These are phyloP conservation scores for Eucalyptus erythrocorys DNA, from an alignment of 345 rosid species.

Conservation along the genomic window DNA sequence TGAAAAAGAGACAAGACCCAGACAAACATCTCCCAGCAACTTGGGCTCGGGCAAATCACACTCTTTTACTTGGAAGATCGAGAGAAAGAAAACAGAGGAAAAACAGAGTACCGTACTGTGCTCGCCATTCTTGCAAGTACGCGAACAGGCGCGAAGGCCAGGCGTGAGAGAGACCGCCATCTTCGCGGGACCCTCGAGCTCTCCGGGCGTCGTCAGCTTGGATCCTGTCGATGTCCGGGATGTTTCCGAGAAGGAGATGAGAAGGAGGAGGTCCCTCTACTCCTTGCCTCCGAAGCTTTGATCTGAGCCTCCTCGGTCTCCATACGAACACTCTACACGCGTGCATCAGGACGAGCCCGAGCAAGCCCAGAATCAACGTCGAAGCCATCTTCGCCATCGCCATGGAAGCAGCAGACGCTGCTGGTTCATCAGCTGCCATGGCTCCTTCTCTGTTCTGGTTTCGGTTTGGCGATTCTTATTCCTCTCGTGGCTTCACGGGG, in stretches of 20 bases:
- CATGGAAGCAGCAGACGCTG: background rate
- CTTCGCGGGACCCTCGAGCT: background rate
- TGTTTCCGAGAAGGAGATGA: slow-evolving; percentile 25
- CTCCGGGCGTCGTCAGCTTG: background rate
- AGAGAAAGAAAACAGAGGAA: background rate
- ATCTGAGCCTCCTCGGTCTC: slow-evolving; percentile 12
- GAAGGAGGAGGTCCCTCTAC: slow-evolving; percentile 31
- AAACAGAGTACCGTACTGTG: slow-evolving; percentile 17
- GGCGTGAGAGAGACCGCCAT: slow-evolving; percentile 3
- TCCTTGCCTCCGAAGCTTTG: slow-evolving; percentile 26
- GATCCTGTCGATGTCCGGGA: slow-evolving; percentile 17
- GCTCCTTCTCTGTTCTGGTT: background rate
- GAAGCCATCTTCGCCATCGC: background rate
- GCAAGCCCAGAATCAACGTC: slow-evolving; percentile 3
- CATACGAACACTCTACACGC: background rate
- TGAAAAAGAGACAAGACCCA: background rate
- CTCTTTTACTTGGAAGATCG: background rate
- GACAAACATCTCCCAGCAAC: background rate
- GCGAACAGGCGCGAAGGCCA: slow-evolving; percentile 30
- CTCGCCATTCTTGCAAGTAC: slow-evolving; percentile 8
- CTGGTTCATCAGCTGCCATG: background rate
- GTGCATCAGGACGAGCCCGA: background rate
- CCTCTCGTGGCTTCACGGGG: background rate
- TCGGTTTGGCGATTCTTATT: background rate
- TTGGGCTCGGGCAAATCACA: background rate